These are phyloP conservation scores for Xylariaceae sp. DNA, from an alignment of 2,329 filamentous ascomycete genomes.

Conservation along the genomic window DNA sequence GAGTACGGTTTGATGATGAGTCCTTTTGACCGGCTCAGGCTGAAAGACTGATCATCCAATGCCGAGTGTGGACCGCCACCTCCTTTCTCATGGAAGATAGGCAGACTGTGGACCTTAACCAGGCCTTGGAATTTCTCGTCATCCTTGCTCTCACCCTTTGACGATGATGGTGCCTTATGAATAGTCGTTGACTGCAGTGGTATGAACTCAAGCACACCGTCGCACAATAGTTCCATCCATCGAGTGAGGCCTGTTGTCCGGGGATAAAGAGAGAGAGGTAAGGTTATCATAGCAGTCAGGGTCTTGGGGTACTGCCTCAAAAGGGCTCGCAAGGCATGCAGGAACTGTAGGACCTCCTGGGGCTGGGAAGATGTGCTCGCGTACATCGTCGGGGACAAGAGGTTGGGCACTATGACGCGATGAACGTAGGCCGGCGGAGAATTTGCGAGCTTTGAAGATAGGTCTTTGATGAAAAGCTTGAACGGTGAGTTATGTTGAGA, in stretches of 20 bases:
- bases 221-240: conserved; percentile 79
- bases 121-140: conserved; percentile 83
- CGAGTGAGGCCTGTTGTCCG: conserved; percentile 69
- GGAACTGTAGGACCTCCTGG: conserved; percentile 68
- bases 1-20: conserved; percentile 85
- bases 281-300: conserved; percentile 66
- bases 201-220: conserved; percentile 81
- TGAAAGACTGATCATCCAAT: conserved; percentile 86
- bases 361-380: conserved; percentile 64
- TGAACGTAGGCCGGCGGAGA: conserved; percentile 62
- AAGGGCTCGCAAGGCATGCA: conserved; percentile 72
- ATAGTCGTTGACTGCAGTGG: conserved; percentile 57
- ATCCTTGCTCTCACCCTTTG: conserved; percentile 44
- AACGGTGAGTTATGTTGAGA: conserved; percentile 49
- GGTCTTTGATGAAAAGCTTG: conserved; percentile 54
- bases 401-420: conserved; percentile 74
- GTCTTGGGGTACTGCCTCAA: conserved; percentile 61
- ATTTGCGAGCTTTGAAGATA: conserved; percentile 51
- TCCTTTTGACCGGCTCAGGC: conserved; percentile 70
- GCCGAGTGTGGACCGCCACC: conserved; percentile 64
- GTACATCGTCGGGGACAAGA: conserved; percentile 85
- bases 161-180: conserved; percentile 46
- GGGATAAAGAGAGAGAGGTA: conserved; percentile 77
- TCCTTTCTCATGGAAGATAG: conserved; percentile 81
- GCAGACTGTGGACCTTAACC: conserved; percentile 74